phyloP scores from a whole-genome alignment of 2,329 filamentous ascomycete genomes.

The Sphaerulina musiva region DNA sequence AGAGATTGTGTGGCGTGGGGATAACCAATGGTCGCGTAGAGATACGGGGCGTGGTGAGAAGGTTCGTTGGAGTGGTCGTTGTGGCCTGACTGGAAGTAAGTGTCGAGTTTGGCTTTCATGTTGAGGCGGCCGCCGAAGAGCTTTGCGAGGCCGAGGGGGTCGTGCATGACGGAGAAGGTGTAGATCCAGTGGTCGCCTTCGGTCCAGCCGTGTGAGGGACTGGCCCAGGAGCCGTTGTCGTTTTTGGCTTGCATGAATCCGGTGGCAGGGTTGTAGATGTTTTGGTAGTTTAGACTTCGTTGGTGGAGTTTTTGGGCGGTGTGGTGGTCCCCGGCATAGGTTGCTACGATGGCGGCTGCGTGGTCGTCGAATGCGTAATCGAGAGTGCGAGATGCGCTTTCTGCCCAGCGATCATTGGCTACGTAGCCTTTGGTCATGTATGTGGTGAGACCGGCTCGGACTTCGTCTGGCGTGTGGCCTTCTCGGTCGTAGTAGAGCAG shows the following conservation, averaged over 20 bases:
- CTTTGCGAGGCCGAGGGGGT: slow-evolving; percentile 38
- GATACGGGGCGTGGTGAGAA: slow-evolving; percentile 44
- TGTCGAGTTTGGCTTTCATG: slow-evolving; percentile 41
- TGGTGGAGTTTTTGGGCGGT: slow-evolving; percentile 32
- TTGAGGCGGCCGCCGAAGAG: slow-evolving; percentile 37
- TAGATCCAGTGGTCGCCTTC: slow-evolving; percentile 49
- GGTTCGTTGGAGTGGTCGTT: slow-evolving; percentile 47
- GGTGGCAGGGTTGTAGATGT: slow-evolving; percentile 41
- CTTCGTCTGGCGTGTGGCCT: slow-evolving; percentile 42
- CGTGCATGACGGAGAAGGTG: slow-evolving; percentile 46
- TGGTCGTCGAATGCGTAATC: slow-evolving; percentile 46
- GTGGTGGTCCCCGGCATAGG: slow-evolving; percentile 34
- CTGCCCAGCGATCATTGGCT: slow-evolving; percentile 44
- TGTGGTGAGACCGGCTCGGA: slow-evolving; percentile 41
- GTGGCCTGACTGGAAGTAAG: slow-evolving; percentile 42
- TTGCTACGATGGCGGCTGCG: slow-evolving; percentile 40
- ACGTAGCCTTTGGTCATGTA: slow-evolving; percentile 44
- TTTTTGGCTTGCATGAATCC: slow-evolving; percentile 47
- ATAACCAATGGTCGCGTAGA: slow-evolving; percentile 42
- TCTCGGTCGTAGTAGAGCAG: slow-evolving; percentile 46
- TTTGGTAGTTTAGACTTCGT: slow-evolving; percentile 39
- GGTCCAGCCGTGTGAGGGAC: slow-evolving; percentile 43
- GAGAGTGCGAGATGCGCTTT: slow-evolving; percentile 43
- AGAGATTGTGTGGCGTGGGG: slow-evolving; percentile 37
- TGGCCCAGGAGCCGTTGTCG: slow-evolving; percentile 43